phyloP scores from a whole-genome alignment of 176 grass and related monocot genomes.

The Elymus sibiricus region DNA sequence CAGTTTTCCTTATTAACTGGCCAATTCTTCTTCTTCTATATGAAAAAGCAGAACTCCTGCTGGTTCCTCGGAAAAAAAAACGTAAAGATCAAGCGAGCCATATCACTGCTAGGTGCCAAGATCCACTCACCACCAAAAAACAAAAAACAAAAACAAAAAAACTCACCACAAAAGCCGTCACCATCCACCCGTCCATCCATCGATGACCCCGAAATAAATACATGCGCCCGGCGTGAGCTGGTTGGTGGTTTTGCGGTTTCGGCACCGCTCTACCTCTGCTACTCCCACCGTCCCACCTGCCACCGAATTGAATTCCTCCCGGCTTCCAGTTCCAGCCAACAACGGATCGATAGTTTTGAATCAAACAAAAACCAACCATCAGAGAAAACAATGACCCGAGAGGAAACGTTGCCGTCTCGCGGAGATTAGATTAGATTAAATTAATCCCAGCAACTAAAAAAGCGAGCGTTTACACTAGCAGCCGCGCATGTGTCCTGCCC shows the following conservation, averaged over 20 bases:
- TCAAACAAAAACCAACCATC: neutral
- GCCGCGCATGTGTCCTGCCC: neutral
- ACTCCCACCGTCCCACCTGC: neutral
- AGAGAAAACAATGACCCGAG: neutral
- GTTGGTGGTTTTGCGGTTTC: neutral
- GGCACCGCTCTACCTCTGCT: neutral
- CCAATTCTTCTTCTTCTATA: no score
- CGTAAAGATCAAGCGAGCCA: neutral
- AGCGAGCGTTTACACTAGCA: neutral
- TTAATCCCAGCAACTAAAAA: neutral
- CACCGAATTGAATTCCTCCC: neutral
- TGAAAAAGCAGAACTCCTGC: no score
- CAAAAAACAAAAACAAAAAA: no score
- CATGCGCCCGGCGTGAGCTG: neutral
- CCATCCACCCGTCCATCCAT: neutral
- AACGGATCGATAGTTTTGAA: no score
- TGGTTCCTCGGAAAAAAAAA: no score
- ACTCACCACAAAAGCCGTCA: neutral
- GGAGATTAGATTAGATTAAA: neutral
- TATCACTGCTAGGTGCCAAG: neutral
- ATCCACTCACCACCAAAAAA: no score
- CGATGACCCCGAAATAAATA: neutral
- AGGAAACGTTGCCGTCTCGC: neutral
- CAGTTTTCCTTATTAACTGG: no score
- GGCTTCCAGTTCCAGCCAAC: neutral